These are phyloP conservation scores for Tetrapyrgos nigripes DNA, from an alignment of 1,284 basidiomycete genomes.

Conservation along the genomic window DNA sequence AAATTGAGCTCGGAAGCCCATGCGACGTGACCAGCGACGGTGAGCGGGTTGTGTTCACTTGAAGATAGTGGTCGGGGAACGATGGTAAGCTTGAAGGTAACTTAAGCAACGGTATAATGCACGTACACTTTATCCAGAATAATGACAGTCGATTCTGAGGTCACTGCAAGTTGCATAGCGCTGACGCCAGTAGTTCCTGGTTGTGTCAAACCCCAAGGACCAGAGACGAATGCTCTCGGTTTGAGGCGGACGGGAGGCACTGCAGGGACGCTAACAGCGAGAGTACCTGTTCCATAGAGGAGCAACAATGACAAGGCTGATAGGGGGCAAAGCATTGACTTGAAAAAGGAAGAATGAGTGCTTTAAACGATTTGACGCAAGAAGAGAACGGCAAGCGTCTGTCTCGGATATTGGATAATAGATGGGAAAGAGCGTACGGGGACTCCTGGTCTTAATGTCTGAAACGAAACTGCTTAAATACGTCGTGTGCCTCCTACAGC, in stretches of 20 bases:
- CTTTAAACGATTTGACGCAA: too few species aligned
- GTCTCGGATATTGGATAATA: too few species aligned
- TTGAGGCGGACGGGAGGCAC: neutral
- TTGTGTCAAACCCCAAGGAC: slow-evolving; percentile 2
- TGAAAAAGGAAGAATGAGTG: too few species aligned
- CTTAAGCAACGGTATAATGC: slow-evolving; percentile 18
- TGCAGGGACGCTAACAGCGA: too few species aligned
- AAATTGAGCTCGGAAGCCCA: slow-evolving; percentile 44
- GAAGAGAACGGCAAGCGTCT: too few species aligned
- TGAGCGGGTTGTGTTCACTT: slow-evolving; percentile 24
- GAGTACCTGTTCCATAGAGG: too few species aligned
- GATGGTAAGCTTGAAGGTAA: slow-evolving; percentile 33
- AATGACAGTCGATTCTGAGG: slow-evolving; percentile 41
- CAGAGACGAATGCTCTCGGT: neutral
- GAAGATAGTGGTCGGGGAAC: neutral
- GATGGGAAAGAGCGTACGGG: too few species aligned
- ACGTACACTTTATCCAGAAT: neutral
- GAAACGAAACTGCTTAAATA: too few species aligned
- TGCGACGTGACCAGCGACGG: slow-evolving; percentile 31
- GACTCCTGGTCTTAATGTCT: too few species aligned
- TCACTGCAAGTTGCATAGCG: slow-evolving; percentile 47
- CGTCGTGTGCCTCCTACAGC: too few species aligned
- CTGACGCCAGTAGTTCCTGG: slow-evolving; percentile 41
- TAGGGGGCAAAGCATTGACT: too few species aligned
- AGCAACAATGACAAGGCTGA: too few species aligned